Evolutionary conservation across 2,329 filamentous ascomycete genomes (phyloP).

Genomic region (Xylariomycetidae sp.): DNA sequence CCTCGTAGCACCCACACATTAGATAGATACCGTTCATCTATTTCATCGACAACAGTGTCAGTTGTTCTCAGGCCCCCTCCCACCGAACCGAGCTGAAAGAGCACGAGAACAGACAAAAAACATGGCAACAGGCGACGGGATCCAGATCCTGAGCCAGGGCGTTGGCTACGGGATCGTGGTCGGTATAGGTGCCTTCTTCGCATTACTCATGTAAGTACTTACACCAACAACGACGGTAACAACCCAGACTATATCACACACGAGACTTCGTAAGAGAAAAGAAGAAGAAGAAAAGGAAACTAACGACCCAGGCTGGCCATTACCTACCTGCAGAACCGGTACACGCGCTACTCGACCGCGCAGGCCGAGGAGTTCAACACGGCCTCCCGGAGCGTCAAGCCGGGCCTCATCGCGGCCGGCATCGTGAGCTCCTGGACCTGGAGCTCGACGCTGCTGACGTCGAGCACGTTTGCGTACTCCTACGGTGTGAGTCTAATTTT

Average conservation of each 20-base stretch:
- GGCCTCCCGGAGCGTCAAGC: constrained; percentile 37
- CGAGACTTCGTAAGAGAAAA: too few species aligned
- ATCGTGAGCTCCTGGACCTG: constrained; percentile 47
- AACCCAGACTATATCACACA: too few species aligned
- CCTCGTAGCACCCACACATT: too few species aligned
- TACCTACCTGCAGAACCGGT: constrained; percentile 37
- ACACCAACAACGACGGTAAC: not conserved
- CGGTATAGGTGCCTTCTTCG: constrained; percentile 42
- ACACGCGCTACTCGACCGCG: constrained; percentile 33
- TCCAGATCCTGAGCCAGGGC: constrained; percentile 25
- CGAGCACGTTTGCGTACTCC: constrained; percentile 35
- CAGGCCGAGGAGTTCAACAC: constrained; percentile 44
- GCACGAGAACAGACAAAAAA: too few species aligned
- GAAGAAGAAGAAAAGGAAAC: too few species aligned
- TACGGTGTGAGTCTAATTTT: constrained; percentile 30
- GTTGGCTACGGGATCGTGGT: constrained; percentile 46
- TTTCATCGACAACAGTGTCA: too few species aligned
- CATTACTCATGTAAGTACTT: constrained; percentile 31
- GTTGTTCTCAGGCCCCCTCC: too few species aligned
- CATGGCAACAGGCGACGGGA: constrained; percentile 3
- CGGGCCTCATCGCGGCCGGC: constrained; percentile 40
- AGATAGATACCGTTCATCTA: too few species aligned
- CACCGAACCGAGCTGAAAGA: too few species aligned
- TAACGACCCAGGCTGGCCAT: constrained; percentile 29
- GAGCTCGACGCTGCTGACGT: constrained; percentile 39